These are phyloP conservation scores for Tolypocladium nubicola DNA, from an alignment of 2,329 filamentous ascomycete genomes.

Conservation along the genomic window DNA sequence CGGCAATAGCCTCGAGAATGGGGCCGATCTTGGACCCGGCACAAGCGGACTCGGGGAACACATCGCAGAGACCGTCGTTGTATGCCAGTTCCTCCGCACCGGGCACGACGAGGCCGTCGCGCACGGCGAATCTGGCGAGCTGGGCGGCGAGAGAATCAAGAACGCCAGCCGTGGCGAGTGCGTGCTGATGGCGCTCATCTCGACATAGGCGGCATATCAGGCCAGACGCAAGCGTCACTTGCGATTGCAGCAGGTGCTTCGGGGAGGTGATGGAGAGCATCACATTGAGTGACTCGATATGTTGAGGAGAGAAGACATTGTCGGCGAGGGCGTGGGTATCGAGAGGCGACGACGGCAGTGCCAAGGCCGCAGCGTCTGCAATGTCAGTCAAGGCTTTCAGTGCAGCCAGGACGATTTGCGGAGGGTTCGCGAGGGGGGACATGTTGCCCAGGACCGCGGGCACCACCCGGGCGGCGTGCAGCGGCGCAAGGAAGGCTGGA, in stretches of 20 bases:
- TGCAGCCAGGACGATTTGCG: constrained; percentile 60
- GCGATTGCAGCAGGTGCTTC: constrained; percentile 43
- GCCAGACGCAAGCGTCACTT: constrained; percentile 48
- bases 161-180: constrained; percentile 62
- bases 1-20: constrained; percentile 66
- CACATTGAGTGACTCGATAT: constrained; percentile 50
- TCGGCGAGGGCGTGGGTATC: constrained; percentile 46
- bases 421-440: constrained; percentile 52
- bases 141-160: constrained; percentile 69
- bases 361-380: constrained; percentile 50
- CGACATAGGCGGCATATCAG: constrained; percentile 51
- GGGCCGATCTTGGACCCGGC: constrained; percentile 50
- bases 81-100: constrained; percentile 45
- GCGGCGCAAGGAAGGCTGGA: constrained; percentile 63
- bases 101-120: constrained; percentile 58
- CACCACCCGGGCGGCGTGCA: constrained; percentile 59
- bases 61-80: constrained; percentile 42
- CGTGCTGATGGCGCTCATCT: constrained; percentile 58
- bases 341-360: constrained; percentile 37
- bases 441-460: constrained; percentile 59
- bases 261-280: constrained; percentile 53
- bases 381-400: constrained; percentile 66
- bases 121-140: constrained; percentile 60
- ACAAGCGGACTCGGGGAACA: constrained; percentile 52
- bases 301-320: constrained; percentile 50